Evolutionary conservation across 495 filamentous ascomycete genomes (phyloP).

Genomic region (Penicillium roqueforti): DNA sequence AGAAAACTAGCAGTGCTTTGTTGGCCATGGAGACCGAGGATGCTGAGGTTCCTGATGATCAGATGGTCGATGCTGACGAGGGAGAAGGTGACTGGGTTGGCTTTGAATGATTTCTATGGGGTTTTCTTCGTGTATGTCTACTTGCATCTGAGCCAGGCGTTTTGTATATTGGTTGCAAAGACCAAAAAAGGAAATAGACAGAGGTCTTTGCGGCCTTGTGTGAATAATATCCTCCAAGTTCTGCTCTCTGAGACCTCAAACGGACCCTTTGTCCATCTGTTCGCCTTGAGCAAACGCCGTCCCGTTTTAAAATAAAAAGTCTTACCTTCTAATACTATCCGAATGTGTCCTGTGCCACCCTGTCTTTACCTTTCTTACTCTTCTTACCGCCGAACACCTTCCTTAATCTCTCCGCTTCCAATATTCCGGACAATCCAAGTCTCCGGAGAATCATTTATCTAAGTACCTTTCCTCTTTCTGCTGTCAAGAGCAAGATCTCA

Average conservation of each 20-base stretch:
- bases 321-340: slow-evolving; percentile 13
- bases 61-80: slow-evolving; percentile 33
- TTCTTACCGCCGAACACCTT: slow-evolving; percentile 7
- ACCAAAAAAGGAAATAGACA: slow-evolving; percentile 12
- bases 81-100: slow-evolving; percentile 42
- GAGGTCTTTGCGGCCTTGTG: neutral
- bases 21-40: slow-evolving; percentile 28
- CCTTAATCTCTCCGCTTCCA: neutral
- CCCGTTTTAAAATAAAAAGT: neutral
- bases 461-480: neutral
- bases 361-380: slow-evolving; percentile 9
- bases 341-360: slow-evolving; percentile 18
- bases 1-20: slow-evolving; percentile 27
- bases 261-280: neutral
- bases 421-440: neutral
- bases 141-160: slow-evolving; percentile 46
- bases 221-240: slow-evolving; percentile 6
- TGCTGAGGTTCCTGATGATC: slow-evolving; percentile 26
- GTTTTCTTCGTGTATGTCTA: slow-evolving; percentile 27
- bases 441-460: slow-evolving; percentile 4
- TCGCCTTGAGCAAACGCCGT: slow-evolving; percentile 7
- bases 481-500: neutral
- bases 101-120: slow-evolving; percentile 31
- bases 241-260: slow-evolving; percentile 10
- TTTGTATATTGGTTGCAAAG: slow-evolving; percentile 29